These are phyloP conservation scores for Blastosporella zonata DNA, from an alignment of 1,284 basidiomycete genomes.

Conservation along the genomic window DNA sequence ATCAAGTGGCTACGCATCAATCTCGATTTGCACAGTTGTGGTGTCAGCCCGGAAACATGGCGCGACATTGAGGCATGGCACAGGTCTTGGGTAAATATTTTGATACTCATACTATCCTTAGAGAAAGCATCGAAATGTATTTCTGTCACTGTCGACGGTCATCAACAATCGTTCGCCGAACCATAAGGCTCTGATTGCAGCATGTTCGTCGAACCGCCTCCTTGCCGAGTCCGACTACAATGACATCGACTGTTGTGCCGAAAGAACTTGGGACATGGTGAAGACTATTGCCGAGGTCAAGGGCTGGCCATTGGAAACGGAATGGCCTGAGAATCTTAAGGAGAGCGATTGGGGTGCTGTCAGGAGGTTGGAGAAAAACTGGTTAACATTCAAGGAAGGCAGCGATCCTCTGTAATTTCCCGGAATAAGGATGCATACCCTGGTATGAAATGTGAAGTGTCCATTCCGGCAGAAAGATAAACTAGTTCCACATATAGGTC, in stretches of 20 bases:
- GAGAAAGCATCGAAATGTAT: conserved; percentile 68
- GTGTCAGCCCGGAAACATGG: conserved; percentile 68
- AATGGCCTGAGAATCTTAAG: conserved; percentile 45
- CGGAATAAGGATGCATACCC: not conserved
- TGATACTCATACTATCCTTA: conserved; percentile 27
- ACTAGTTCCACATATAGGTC: conserved; percentile 64
- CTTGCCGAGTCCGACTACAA: conserved; percentile 79
- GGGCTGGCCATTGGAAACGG: conserved; percentile 63
- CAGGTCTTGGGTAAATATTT: not conserved
- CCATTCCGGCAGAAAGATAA: not conserved
- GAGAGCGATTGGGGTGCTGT: conserved; percentile 59
- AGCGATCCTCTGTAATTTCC: not conserved
- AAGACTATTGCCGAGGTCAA: conserved; percentile 57
- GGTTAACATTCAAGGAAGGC: conserved; percentile 54
- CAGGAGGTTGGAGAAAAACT: conserved; percentile 61
- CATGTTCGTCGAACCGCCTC: conserved; percentile 58
- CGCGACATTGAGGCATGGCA: conserved; percentile 57
- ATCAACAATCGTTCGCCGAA: conserved; percentile 70
- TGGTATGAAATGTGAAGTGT: not conserved
- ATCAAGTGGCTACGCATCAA: conserved; percentile 57
- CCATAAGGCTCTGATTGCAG: conserved; percentile 55
- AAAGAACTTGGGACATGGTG: conserved; percentile 70
- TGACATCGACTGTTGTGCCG: conserved; percentile 46
- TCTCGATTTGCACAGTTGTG: conserved; percentile 78
- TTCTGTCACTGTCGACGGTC: conserved; percentile 73